Percentiles rank a stretch among this genome's conserved stretches.
Evolutionary conservation across 2,329 filamentous ascomycete species (phyloP).

Genomic region (Botrytis galanthina): DNA sequence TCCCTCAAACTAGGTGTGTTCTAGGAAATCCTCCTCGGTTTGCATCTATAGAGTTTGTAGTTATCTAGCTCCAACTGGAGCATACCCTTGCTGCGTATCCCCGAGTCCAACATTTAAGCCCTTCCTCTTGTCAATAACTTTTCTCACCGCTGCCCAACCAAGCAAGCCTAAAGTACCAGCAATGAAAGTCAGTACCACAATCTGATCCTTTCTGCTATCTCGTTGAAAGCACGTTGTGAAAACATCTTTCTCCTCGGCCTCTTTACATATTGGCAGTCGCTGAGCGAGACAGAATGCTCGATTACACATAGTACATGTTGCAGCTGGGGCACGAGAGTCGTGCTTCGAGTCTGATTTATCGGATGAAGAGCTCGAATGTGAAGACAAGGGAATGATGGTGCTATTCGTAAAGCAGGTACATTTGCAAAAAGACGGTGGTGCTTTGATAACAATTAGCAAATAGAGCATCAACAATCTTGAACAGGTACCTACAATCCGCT

Average conservation of each 20-base stretch:
- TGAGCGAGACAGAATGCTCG: constrained; percentile 62
- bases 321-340: constrained; percentile 41
- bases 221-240: constrained; percentile 64
- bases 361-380: constrained; percentile 30
- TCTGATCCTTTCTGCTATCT: constrained; percentile 64
- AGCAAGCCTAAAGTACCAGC: constrained; percentile 57
- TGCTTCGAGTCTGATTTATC: constrained; percentile 26
- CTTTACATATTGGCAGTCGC: constrained; percentile 60
- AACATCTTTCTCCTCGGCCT: constrained; percentile 60
- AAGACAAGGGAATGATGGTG: constrained; percentile 60
- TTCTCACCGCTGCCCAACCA: constrained; percentile 57
- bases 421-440: constrained; percentile 65
- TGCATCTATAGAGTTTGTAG: not conserved
- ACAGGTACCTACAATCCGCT: constrained; percentile 33
- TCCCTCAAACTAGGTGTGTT: not conserved
- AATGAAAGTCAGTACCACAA: constrained; percentile 65
- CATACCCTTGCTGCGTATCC: constrained; percentile 31
- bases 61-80: constrained; percentile 29
- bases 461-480: not conserved
- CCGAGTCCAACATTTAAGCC: constrained; percentile 29
- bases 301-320: constrained; percentile 60
- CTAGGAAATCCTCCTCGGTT: not conserved
- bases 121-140: constrained; percentile 46
- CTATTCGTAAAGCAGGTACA: constrained; percentile 69
- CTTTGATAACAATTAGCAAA: constrained; percentile 41